Evolutionary conservation across 495 filamentous ascomycete genomes (phyloP), one percentile per base, ranked within the genome.

Genomic region (Clohesyomyces aquaticus): DNA sequence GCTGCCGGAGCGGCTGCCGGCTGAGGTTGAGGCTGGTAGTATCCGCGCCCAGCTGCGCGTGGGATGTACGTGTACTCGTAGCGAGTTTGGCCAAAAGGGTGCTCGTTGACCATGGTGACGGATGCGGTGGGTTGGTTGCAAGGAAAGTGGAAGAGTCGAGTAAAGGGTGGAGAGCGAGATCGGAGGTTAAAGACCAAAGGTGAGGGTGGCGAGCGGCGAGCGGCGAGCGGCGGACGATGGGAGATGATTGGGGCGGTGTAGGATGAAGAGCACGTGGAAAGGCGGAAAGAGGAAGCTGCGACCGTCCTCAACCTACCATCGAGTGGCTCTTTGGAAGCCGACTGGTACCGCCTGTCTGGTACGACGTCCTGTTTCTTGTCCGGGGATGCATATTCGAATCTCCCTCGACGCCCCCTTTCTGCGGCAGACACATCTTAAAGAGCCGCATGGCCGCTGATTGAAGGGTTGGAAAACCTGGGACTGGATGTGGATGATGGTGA

Each of bases 31-130:
- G 32, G 32, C 6, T 38, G 32, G 14, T 38, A 38, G 32, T 38
- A 38, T 14, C 32, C 32, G 32, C 14, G 6, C 6, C 32, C 32
- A 14, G 6, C 32, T 6, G 32, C 32, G 32, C 32, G 32, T 6
- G 32, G 32, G 14, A 38, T 38, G 45, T 48, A 48, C 8, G 45
- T 48, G 45, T 18, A 48, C 45, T 48, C n/a, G 8, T 18, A 23
- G 45, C 45, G 45, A 48, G 45, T 18, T n/a, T 48, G 45, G 45
- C n/a, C 8, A n/a, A 18, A 48, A 18, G 45, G 45, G 4, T 48
- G 45, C 4, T 6, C 4, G 8, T 18, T 18, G 45, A 48, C 16
- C 45, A 48, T 48, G 45, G 45, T 48, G n/a, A n/a, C 6, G 4
- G 18, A 18, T 48, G 6, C 6, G 18, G 6, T 6, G 32, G 6